phyloP scores from a whole-genome alignment of 345 rosid species.

The Excoecaria cochinchinensis region DNA sequence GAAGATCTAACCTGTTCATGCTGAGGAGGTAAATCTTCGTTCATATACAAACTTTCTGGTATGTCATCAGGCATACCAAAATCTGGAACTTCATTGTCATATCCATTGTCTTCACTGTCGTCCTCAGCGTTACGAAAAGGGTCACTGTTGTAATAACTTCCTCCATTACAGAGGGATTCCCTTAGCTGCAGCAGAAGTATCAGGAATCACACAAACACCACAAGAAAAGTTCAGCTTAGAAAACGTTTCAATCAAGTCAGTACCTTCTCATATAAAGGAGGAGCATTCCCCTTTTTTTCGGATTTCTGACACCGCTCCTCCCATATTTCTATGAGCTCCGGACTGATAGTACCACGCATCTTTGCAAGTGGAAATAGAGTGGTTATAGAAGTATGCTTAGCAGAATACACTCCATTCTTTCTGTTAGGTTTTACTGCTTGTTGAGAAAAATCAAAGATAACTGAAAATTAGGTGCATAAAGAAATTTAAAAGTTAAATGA shows the following conservation, averaged over 20 bases:
- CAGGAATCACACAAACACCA: slow-evolving; percentile 16
- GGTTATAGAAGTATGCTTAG: slow-evolving; percentile 38
- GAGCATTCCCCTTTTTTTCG: slow-evolving; percentile 37
- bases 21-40: slow-evolving; percentile 44
- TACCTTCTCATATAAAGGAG: slow-evolving; percentile 78
- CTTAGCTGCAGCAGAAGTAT: slow-evolving; percentile 63
- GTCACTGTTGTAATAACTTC: slow-evolving; percentile 39
- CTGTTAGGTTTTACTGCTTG: slow-evolving; percentile 63
- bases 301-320: slow-evolving; percentile 31
- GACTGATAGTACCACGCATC: slow-evolving; percentile 63
- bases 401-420: slow-evolving; percentile 39
- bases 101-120: slow-evolving; percentile 38
- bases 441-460: slow-evolving; percentile 17
- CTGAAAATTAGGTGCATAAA: slow-evolving; percentile 20
- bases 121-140: slow-evolving; percentile 36
- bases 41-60: slow-evolving; percentile 51
- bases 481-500: slow-evolving; percentile 11
- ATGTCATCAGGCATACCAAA: slow-evolving; percentile 48
- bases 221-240: neutral
- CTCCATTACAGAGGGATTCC: slow-evolving; percentile 52
- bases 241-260: slow-evolving; percentile 5
- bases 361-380: slow-evolving; percentile 78
- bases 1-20: slow-evolving; percentile 36
- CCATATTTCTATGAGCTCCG: slow-evolving; percentile 72
- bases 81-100: slow-evolving; percentile 51